Evolutionary conservation across 1,139 yeast species (phyloP).

Genomic region (Lodderomyces jiufengensis): DNA sequence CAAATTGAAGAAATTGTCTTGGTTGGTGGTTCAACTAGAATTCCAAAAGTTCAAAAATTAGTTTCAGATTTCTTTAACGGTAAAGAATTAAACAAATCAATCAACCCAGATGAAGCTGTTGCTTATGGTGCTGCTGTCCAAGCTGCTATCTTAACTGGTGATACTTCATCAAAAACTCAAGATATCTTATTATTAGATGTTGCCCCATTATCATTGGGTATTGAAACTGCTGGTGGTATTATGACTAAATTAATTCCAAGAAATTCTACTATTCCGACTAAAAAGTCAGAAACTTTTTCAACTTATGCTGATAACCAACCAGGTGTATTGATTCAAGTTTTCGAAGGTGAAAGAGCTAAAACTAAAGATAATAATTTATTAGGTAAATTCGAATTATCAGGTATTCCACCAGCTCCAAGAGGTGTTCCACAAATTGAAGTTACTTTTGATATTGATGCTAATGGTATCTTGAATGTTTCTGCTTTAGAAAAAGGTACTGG

Average conservation of each 20-base stretch:
- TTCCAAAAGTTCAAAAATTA: slow-evolving; percentile 97
- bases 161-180: slow-evolving; percentile 64
- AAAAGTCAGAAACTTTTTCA: slow-evolving; percentile 94
- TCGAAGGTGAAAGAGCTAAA: slow-evolving; percentile 96
- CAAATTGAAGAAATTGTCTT: slow-evolving; percentile 91
- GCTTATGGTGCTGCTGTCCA: slow-evolving; percentile 99
- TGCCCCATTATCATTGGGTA: slow-evolving; percentile 92
- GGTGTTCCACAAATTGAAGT: slow-evolving; percentile 98
- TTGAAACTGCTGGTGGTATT: slow-evolving; percentile 97
- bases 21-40: slow-evolving; percentile 99
- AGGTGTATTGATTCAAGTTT: slow-evolving; percentile 92
- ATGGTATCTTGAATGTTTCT: slow-evolving; percentile 90
- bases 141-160: slow-evolving; percentile 83
- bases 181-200: slow-evolving; percentile 85
- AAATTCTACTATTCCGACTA: slow-evolving; percentile 95
- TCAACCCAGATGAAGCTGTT: slow-evolving; percentile 98
- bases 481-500: slow-evolving; percentile 97
- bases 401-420: slow-evolving; percentile 98
- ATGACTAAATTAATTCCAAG: slow-evolving; percentile 96
- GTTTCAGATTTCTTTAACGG: slow-evolving; percentile 97
- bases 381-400: slow-evolving; percentile 93
- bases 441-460: slow-evolving; percentile 90
- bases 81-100: slow-evolving; percentile 90
- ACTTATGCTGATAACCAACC: slow-evolving; percentile 98
- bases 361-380: slow-evolving; percentile 92